Conservation (phyloP, 2,329 filamentous ascomycete genomes). For the Aphanocladium album region DNA sequence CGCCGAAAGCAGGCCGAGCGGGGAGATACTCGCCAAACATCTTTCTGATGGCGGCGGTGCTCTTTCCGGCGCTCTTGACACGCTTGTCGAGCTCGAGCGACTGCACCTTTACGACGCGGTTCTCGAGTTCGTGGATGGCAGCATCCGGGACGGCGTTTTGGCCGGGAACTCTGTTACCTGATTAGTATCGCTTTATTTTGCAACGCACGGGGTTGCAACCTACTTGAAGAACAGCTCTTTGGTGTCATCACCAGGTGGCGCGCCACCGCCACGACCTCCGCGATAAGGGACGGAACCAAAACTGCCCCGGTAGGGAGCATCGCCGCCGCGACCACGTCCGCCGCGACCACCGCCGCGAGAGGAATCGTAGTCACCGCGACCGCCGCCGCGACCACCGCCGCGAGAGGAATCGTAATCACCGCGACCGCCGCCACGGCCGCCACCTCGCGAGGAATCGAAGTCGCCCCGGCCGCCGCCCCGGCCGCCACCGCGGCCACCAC, state of each 20-base stretch:
- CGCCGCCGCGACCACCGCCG: background rate
- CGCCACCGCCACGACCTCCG: conserved; percentile 16
- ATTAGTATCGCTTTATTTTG: background rate
- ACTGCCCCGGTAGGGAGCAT: background rate
- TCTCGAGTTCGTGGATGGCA: conserved; percentile 32
- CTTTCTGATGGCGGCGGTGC: conserved; percentile 6
- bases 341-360: conserved; percentile 14
- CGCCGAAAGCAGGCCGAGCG: conserved; percentile 45
- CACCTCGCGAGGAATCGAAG: conserved; percentile 12
- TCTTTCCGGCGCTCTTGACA: conserved; percentile 1
- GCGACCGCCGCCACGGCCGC: conserved; percentile 21
- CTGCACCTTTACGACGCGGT: conserved; percentile 31
- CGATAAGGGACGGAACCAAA: background rate
- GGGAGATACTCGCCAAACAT: conserved; percentile 33
- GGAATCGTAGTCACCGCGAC: background rate
- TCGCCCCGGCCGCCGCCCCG: conserved; percentile 17
- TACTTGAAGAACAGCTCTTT: conserved; percentile 4
- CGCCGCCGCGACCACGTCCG: conserved; percentile 12
- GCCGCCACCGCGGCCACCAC: conserved; percentile 18
- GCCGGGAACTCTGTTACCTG: background rate
- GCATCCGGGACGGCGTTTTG: conserved; percentile 22
- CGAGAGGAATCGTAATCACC: conserved; percentile 14
- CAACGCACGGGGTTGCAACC: background rate
- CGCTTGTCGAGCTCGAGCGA: conserved; percentile 13
- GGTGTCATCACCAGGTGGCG: background rate